These are phyloP conservation scores for Harrya chromipes DNA, from an alignment of 768 basidiomycete genomes.

Conservation along the genomic window DNA sequence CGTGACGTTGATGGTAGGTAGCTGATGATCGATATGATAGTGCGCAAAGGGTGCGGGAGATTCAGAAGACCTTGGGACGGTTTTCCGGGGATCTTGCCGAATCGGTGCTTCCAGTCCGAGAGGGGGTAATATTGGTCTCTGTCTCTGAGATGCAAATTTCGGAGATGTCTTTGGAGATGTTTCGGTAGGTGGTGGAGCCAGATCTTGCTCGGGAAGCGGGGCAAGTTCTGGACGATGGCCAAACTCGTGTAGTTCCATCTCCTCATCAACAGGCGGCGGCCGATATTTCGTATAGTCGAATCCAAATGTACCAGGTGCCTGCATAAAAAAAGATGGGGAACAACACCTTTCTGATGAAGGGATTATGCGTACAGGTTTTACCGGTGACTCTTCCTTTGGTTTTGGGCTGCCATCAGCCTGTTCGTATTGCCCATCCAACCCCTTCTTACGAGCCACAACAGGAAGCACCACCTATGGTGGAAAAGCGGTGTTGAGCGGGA, in stretches of 20 bases:
- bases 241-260: conserved; percentile 69
- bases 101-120: conserved; percentile 31
- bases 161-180: conserved; percentile 1
- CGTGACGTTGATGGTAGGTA: conserved; percentile 34
- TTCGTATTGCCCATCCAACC: conserved; percentile 67
- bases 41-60: conserved; percentile 64
- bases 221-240: conserved; percentile 39
- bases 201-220: conserved; percentile 12
- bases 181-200: background rate
- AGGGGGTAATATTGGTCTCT: conserved; percentile 13
- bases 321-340: background rate
- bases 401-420: conserved; percentile 66
- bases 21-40: conserved; percentile 35
- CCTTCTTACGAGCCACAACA: conserved; percentile 80
- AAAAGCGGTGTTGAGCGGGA: conserved; percentile 4
- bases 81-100: conserved; percentile 19
- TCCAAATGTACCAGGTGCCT: conserved; percentile 85
- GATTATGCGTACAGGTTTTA: conserved; percentile 56
- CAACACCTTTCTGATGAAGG: background rate
- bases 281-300: conserved; percentile 73
- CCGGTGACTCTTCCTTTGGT: conserved; percentile 39
- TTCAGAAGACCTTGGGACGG: conserved; percentile 33
- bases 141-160: background rate
- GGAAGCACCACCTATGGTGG: conserved; percentile 69
- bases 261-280: conserved; percentile 39